Conservation (phyloP, 2,329 filamentous ascomycete genomes). For the Fusarium redolens region DNA sequence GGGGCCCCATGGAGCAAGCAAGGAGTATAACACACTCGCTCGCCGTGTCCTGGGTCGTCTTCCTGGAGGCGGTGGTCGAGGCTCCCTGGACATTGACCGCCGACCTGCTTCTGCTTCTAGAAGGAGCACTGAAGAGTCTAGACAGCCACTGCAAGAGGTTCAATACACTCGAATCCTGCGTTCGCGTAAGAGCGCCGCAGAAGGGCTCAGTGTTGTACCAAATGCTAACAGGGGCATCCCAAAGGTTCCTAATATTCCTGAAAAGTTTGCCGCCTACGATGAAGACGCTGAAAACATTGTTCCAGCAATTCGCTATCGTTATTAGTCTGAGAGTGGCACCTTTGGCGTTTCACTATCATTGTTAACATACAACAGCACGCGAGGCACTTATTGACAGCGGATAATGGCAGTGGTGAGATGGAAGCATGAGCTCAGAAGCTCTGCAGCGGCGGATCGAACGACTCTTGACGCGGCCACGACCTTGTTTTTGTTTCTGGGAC, state of each 20-base stretch:
- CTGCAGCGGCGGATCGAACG: conserved; percentile 26
- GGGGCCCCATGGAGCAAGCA: conserved; percentile 33
- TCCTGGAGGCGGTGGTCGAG: conserved; percentile 33
- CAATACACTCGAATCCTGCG: conserved; percentile 43
- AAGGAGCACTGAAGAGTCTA: conserved; percentile 31
- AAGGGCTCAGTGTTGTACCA: conserved; percentile 55
- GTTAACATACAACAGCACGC: conserved; percentile 18
- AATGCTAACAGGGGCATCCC: conserved; percentile 61
- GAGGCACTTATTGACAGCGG: conserved; percentile 14
- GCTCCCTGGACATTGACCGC: conserved; percentile 33
- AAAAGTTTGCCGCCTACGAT: conserved; percentile 52
- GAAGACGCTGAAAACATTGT: conserved; percentile 50
- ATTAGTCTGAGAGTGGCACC: conserved; percentile 27
- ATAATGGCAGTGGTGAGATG: conserved; percentile 24
- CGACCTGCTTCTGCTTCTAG: conserved; percentile 27
- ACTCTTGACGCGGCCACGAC: conserved; percentile 38
- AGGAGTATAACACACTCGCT: conserved; percentile 42
- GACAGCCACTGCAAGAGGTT: conserved; percentile 33
- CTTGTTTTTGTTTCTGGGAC: conserved; percentile 31
- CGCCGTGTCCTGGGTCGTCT: conserved; percentile 43
- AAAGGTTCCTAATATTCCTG: conserved; percentile 57
- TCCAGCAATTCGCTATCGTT: conserved; percentile 47
- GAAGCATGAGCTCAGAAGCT: conserved; percentile 10
- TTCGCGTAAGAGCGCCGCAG: conserved; percentile 37
- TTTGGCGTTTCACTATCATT: conserved; percentile 2